Evolutionary conservation across 129 eudicot species (phyloP), one percentile per base, ranked within the genome.

Genomic region (Pseudognaphalium luteoalbum): DNA sequence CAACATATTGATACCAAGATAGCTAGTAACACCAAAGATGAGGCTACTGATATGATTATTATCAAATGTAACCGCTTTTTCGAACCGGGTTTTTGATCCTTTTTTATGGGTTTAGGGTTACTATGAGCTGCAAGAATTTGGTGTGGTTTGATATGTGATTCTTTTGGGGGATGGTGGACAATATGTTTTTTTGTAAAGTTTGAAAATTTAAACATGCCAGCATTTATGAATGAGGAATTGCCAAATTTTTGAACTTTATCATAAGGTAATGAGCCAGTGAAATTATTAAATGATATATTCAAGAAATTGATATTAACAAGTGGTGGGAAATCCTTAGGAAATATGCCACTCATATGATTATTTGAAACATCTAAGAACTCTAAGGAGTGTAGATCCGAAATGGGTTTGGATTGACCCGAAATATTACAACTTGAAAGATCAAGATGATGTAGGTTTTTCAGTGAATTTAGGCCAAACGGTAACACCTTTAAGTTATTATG

Each of bases 251-350:
- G 68, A 5, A 84, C 37, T 41, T 82, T 34, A 17, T 81, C 84
- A 29, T 76, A 70, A 12, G 74, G 85, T 11, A 86, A 15, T 0
- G 17, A 34, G 30, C 92, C 92, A 6, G 86, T 76, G 79, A 94
- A 87, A 64, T 91, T 87, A 60, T 94, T 94, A 84, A 84, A 88
- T 20, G 99, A 94, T 77, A 91, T 78, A 75, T 94, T 91, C 82
- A 94, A 88, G 84, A 85, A 89, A 16, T 86, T 78, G 63, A 94
- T 88, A 33, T 70, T 62, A 6, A 58, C 16, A 56, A 91, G 80
- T 11, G 87, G 68, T 7, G 96, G 96, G 29, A 94, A 89, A 81
- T 91, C 96, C 47, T 85, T 78, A 15, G 97, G 97, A 56, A 94
- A 89, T 30, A 72, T 81, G 37, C 96, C 98, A 51, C 60, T 70